phyloP scores from a whole-genome alignment of 306 rosid species.

The Trifolium dubium region DNA sequence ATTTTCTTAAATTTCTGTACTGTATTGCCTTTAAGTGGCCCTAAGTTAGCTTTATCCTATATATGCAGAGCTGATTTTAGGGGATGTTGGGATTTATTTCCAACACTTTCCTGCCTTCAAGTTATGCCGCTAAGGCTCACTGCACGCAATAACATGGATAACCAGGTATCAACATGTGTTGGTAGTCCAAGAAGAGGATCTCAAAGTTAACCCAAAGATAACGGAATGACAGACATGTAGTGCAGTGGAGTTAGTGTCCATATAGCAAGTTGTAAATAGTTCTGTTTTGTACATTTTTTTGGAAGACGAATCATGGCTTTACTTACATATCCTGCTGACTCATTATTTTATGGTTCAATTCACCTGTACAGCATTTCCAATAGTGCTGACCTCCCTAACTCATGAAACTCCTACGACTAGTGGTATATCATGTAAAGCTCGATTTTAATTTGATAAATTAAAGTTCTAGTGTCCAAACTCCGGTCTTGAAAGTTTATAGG shows the following conservation, averaged over 20 bases:
- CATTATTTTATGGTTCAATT: no score
- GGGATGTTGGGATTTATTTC: conserved; percentile 10
- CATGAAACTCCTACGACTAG: background rate
- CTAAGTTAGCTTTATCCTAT: background rate
- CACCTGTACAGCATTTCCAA: background rate
- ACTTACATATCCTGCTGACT: no score
- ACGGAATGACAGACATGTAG: background rate
- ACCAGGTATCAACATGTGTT: background rate
- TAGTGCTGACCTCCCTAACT: background rate
- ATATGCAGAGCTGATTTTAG: background rate
- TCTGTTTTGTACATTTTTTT: background rate
- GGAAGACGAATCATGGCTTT: no score
- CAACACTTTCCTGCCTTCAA: conserved; percentile 12
- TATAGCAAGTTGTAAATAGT: background rate
- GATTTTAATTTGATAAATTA: background rate
- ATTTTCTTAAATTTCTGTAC: background rate
- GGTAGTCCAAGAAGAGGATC: conserved; percentile 5
- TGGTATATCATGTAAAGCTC: background rate
- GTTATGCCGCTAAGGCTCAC: background rate
- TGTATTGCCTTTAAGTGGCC: conserved; percentile 8
- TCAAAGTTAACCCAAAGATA: conserved; percentile 4
- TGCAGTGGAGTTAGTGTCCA: conserved; percentile 16
- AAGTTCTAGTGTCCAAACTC: background rate
- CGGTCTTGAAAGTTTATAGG: no score
- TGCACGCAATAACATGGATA: background rate